phyloP scores from a whole-genome alignment of 371 early-diverging fungal genomes.

The Mucor saturninus region DNA sequence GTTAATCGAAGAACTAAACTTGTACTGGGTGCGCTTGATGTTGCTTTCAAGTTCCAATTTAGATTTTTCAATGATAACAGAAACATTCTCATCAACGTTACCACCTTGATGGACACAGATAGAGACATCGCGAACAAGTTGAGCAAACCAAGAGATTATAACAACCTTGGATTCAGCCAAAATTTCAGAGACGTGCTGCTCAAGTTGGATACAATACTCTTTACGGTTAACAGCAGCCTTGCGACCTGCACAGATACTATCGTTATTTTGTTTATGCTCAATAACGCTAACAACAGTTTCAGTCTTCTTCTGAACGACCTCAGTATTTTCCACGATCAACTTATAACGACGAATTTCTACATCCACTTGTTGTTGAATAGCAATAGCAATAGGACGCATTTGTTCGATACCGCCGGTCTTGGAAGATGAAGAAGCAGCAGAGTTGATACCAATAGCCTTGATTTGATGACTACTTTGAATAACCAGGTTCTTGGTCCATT shows the following conservation, averaged over 20 bases:
- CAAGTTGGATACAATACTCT: conserved; percentile 23
- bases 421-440: conserved; percentile 27
- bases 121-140: conserved; percentile 27
- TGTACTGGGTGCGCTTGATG: conserved; percentile 23
- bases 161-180: conserved; percentile 28
- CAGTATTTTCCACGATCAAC: conserved; percentile 13
- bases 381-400: conserved; percentile 31
- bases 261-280: conserved; percentile 28
- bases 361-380: conserved; percentile 32
- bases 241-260: conserved; percentile 15
- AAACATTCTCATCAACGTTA: conserved; percentile 28
- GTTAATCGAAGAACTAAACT: conserved; percentile 21
- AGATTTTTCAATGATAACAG: conserved; percentile 25
- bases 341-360: conserved; percentile 33
- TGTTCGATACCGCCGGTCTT: conserved; percentile 38
- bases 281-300: conserved; percentile 11
- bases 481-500: conserved; percentile 32
- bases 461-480: conserved; percentile 32
- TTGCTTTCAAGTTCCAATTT: conserved; percentile 21
- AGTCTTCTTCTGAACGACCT: conserved; percentile 10
- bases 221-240: conserved; percentile 24
- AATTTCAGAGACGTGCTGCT: conserved; percentile 23
- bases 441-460: conserved; percentile 31
- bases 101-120: conserved; percentile 27
- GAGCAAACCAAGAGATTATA: conserved; percentile 27